phyloP scores from a whole-genome alignment of 179 eudicot species.

The Nepenthes alata region DNA sequence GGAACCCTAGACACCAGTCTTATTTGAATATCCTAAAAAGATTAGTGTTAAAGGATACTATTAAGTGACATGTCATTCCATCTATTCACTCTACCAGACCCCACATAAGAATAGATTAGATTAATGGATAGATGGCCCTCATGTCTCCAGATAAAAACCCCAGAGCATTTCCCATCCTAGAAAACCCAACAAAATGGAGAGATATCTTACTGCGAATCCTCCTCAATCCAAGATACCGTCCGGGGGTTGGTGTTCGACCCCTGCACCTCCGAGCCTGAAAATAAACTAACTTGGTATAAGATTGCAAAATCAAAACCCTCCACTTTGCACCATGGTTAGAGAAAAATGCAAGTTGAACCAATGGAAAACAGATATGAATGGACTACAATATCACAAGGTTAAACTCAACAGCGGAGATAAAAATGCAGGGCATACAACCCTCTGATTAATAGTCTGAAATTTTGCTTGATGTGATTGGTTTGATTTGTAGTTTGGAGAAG shows the following conservation, averaged over 20 bases:
- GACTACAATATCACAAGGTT: constrained; percentile 5
- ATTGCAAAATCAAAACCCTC: background rate
- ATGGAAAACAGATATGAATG: background rate
- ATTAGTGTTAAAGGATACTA: background rate
- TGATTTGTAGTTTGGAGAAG: constrained; percentile 78
- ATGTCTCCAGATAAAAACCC: too few species aligned
- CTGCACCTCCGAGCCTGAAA: constrained; percentile 74
- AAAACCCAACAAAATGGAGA: background rate
- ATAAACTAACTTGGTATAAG: background rate
- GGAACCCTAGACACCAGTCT: too few species aligned
- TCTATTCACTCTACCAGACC: too few species aligned
- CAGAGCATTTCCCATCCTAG: too few species aligned
- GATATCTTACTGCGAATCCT: constrained; percentile 39
- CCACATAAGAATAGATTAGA: too few species aligned
- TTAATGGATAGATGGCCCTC: too few species aligned
- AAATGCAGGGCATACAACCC: constrained; percentile 99
- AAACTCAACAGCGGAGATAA: constrained; percentile 29
- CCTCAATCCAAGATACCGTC: constrained; percentile 72
- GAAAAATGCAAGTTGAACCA: background rate
- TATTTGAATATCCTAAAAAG: background rate
- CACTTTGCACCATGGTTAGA: background rate
- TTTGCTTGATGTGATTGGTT: constrained; percentile 63
- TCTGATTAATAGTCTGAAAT: constrained; percentile 56
- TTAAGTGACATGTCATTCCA: background rate
- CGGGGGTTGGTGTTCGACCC: constrained; percentile 97